Evolutionary conservation across 176 grass and related monocot species (phyloP).

Genomic region (Cocos nucifera): DNA sequence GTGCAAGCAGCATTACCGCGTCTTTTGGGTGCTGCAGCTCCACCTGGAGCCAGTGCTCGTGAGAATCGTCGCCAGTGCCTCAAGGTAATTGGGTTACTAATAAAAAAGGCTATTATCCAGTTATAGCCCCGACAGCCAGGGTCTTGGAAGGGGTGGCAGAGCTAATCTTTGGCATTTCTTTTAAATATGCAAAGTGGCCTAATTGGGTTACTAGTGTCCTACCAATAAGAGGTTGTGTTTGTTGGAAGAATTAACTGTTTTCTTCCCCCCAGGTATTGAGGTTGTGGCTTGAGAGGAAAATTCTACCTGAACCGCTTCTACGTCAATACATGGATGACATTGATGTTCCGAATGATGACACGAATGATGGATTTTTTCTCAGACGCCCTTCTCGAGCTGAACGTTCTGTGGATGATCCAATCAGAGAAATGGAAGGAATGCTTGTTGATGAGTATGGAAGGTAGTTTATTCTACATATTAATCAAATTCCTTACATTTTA

Average conservation of each 20-base stretch:
- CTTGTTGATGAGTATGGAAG: slow-evolving; percentile 99
- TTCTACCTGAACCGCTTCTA: slow-evolving; percentile 74
- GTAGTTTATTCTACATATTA: slow-evolving; percentile 32
- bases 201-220: neutral
- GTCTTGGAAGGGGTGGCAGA: too few relatives aligned
- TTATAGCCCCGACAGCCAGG: too few relatives aligned
- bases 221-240: too few relatives aligned
- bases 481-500: too few relatives aligned
- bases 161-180: too few relatives aligned
- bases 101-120: too few relatives aligned
- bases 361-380: slow-evolving; percentile 33
- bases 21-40: slow-evolving; percentile 80
- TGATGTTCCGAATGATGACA: slow-evolving; percentile 60
- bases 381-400: slow-evolving; percentile 71
- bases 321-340: slow-evolving; percentile 65
- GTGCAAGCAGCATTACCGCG: slow-evolving; percentile 84
- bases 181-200: slow-evolving; percentile 1
- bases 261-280: slow-evolving; percentile 62
- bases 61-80: slow-evolving; percentile 96
- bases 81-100: slow-evolving; percentile 38
- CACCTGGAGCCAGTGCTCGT: slow-evolving; percentile 63
- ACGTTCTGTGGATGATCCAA: slow-evolving; percentile 93
- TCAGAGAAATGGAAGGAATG: slow-evolving; percentile 97
- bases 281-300: slow-evolving; percentile 95
- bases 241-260: neutral